Evolutionary conservation across 306 rosid genomes (phyloP).

Genomic region (Cicer judaicum): DNA sequence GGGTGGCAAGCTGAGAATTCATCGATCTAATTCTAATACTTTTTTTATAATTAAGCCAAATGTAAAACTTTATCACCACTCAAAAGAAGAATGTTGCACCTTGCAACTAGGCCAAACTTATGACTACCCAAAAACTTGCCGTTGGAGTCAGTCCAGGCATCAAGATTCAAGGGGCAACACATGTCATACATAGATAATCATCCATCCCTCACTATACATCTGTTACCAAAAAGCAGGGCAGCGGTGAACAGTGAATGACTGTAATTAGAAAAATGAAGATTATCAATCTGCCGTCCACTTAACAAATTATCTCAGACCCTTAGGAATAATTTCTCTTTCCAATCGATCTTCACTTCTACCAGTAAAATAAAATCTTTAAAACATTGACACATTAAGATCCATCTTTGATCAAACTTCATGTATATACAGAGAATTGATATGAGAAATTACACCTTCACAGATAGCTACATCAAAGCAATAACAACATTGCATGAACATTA

Average conservation of each 20-base stretch:
- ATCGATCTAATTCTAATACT: conserved; percentile 7
- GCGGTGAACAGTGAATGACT: conserved; percentile 11
- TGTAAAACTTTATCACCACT: conserved; percentile 15
- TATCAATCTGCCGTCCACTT: conserved; percentile 28
- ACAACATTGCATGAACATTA: conserved; percentile 11
- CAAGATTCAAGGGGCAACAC: conserved; percentile 21
- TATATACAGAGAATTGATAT: conserved; percentile 4
- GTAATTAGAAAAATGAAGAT: conserved; percentile 11
- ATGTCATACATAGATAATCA: conserved; percentile 21
- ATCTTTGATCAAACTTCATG: conserved; percentile 20
- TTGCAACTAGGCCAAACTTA: conserved; percentile 29
- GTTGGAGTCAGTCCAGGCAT: neutral
- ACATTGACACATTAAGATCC: conserved; percentile 10
- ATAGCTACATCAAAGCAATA: conserved; percentile 28
- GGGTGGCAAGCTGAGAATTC: conserved; percentile 16
- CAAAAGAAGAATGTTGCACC: conserved; percentile 4
- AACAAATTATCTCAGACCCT: conserved; percentile 12
- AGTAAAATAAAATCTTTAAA: conserved; percentile 12
- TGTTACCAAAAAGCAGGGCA: conserved; percentile 23
- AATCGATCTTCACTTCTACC: conserved; percentile 1
- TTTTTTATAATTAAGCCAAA: neutral
- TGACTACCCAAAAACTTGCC: conserved; percentile 13
- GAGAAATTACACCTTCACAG: conserved; percentile 16
- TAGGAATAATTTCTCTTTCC: conserved; percentile 7
- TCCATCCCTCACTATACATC: conserved; percentile 14